These are phyloP conservation scores for Leersia perrieri DNA, from an alignment of 176 grass and related monocot genomes.

Conservation along the genomic window DNA sequence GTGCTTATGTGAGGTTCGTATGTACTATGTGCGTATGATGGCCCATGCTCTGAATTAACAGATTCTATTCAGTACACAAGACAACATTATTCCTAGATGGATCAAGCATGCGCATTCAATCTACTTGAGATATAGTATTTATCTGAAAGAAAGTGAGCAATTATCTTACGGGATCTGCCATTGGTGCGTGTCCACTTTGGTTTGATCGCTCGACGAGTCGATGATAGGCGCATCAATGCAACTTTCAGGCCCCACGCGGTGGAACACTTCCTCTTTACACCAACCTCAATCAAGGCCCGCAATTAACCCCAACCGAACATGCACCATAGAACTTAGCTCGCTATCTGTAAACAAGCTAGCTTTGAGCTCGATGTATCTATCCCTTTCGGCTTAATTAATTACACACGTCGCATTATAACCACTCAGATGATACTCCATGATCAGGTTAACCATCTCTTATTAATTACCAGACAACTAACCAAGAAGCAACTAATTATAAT, in stretches of 20 bases:
- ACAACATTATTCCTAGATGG: neutral
- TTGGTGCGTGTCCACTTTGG: neutral
- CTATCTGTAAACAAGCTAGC: neutral
- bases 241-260: neutral
- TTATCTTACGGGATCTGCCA: neutral
- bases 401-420: slow-evolving; percentile 1
- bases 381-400: slow-evolving; percentile 5
- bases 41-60: neutral
- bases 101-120: neutral
- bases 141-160: neutral
- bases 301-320: neutral
- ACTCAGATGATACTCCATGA: neutral
- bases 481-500: neutral
- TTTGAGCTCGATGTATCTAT: neutral
- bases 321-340: neutral
- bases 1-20: too few species aligned
- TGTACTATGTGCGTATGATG: neutral
- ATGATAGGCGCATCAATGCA: neutral
- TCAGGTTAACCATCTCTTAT: neutral
- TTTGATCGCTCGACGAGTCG: neutral
- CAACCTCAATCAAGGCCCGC: neutral
- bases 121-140: neutral
- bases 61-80: neutral
- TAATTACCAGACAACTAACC: neutral
- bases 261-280: neutral